Base-by-base conservation (phyloP, 1,284 basidiomycete species). In the Tremellales sp. region DNA sequence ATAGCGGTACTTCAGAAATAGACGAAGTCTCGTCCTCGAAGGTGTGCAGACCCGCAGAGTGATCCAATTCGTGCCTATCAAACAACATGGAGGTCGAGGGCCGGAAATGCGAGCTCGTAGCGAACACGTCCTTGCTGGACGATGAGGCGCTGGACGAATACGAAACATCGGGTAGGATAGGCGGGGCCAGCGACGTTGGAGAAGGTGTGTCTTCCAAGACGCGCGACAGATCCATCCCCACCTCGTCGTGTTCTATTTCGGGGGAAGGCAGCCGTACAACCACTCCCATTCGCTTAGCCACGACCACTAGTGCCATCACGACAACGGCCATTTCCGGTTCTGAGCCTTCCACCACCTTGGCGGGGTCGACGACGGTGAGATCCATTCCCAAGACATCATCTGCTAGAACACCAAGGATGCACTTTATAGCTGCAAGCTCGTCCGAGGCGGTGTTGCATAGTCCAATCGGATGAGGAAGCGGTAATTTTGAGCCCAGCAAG, bases 351-450 rank as follows among this genome's bases (percentile, higher is more conserved):
- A 63, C 51, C 3, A 65, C 50, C 8, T 42, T 46, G 3, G n/a
- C 24, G 1, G 63, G 63, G 35, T 58, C 48, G 2, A 67, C 51
- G 8, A 56, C 34, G 31, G 40, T 47, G 28, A 65, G 37, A 43
- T 65, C 65, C 37, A 67, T 47, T 4, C 46, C 51, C 5, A 66
- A 43, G 21, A 57, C 35, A 26, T 66, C 64, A 43, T 54, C 51
- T 2, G 51, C 58, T 22, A 67, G 46, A 4, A 56, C 51, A 3
- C 65, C 65, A 4, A 67, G 43, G 3, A 67, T 22, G 36, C 51
- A 57, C 40, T 67, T 65, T 16, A 59, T 41, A 10, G 61, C 47
- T 8, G 34, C 47, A 5, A 59, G 25, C 44, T 64, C 61, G 26
- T 58, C 58, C 14, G 32, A 34, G 9, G 14, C 14, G 0, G 45